Evolutionary conservation across 352 stramenopile species (phyloP), one percentile per base, ranked within the genome.

Genomic region (Aphanomyces astaci): DNA sequence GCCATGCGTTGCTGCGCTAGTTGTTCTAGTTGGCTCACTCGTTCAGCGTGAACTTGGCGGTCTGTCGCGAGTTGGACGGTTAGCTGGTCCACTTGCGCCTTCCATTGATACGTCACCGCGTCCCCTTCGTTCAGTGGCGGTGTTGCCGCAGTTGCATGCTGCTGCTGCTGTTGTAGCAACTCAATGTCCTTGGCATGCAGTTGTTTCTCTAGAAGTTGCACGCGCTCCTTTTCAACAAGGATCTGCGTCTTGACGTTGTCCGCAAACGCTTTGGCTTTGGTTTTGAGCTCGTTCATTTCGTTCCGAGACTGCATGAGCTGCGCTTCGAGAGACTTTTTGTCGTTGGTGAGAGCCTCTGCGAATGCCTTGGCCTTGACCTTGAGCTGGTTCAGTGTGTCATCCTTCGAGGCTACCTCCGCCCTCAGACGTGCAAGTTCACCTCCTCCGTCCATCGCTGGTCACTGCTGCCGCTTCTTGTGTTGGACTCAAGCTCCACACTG

Each of bases 311-410:
- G 70, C 7, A 75, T 75, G 5, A 92, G 71, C 24, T 51, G 33
- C 19, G 43, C 46, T 49, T 68, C 62, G 15, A 68, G 51, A 13
- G 24, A 28, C 48, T 49, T 59, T 45, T 68, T 68, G 48, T 92
- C 79, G 30, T 66, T 65, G 32, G 82, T 82, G 78, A 92, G 84
- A 43, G 86, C 89, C 66, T 92, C 84, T 10, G 89, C 84, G 48
- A 92, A 92, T 28, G 81, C 81, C 72, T 92, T 92, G 63, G 84
- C 88, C 78, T 92, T 90, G 64, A 84, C 71, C 73, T 92, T 92
- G 64, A 92, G 79, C 63, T 87, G 77, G 65, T 88, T 89, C 9
- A 92, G 78, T 33, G 81, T 86, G 68, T 90, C 84, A 13, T 90
- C 84, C 71, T 92, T 92, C 13, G 82, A 80, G 51, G 77, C 73